Base-by-base conservation (phyloP, 768 basidiomycete genomes). In the Cystobasidium ongulense region DNA sequence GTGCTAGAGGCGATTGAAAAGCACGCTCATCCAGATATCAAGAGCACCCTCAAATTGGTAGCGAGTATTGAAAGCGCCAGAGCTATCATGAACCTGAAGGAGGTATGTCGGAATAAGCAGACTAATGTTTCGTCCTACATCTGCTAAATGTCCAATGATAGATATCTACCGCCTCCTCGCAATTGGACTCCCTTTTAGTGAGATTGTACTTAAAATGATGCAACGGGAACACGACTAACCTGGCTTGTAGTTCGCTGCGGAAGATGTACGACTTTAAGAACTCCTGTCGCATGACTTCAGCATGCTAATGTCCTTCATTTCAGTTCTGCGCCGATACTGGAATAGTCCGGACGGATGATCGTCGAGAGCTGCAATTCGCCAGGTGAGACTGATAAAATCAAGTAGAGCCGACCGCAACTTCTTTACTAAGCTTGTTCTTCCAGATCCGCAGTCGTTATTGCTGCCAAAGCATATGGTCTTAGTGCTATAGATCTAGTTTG, bases 401-500 rank as follows among this genome's bases (percentile, higher is more conserved):
- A 46, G 23, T 67, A 43, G 18, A 21, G 25, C 64, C 11, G 11
- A 38, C n/a, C 7, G 10, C 27, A 63, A 63, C 5, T 25, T 8
- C 7, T 23, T 43, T 39, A 5, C 53, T 43, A 29, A 36, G 4
- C 5, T 35, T 50, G 10, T 43, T 21, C 4, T 7, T 43, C 8
- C 43, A 67, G 94, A 15, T 92, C 91, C 0, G 86, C 88, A 72
- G 86, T 95, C 57, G 90, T 89, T 11, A 85, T 89, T 54, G 86
- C 87, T 0, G 92, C 94, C 5, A 91, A 89, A 78, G 90, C 92
- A 1, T 92, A 88, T 77, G 86, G 86, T 0, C 83, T 96, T 8
- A 86, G 88, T 25, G 90, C 92, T 1, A 90, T 97, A 77, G 94
- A 97, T 80, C 90, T 96, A 90, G 94, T 89, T 53, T 54, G 74